These are phyloP conservation scores for Neurospora discreta DNA, from an alignment of 495 filamentous ascomycete genomes.

Conservation along the genomic window DNA sequence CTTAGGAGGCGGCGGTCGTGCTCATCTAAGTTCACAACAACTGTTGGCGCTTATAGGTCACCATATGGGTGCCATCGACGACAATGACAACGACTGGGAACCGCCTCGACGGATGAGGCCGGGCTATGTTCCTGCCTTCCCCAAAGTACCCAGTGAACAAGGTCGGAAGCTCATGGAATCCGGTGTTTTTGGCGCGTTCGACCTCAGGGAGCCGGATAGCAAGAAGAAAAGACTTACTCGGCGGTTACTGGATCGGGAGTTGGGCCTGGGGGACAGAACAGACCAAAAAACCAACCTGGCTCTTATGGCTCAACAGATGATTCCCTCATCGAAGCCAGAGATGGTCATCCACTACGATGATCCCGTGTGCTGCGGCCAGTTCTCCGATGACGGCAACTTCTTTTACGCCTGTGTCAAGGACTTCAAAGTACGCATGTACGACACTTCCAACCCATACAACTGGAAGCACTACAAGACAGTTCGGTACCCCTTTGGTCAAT, in stretches of 20 bases:
- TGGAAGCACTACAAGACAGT: slow-evolving; percentile 97
- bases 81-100: slow-evolving; percentile 19
- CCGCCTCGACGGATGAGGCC: slow-evolving; percentile 13
- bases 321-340: slow-evolving; percentile 67
- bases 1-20: slow-evolving; percentile 10
- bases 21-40: background rate
- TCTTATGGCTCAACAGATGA: slow-evolving; percentile 50
- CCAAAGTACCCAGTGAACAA: slow-evolving; percentile 66
- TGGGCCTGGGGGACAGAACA: slow-evolving; percentile 49
- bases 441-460: slow-evolving; percentile 88
- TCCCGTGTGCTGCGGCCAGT: slow-evolving; percentile 89
- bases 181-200: slow-evolving; percentile 61
- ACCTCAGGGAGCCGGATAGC: slow-evolving; percentile 37
- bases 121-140: slow-evolving; percentile 41
- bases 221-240: slow-evolving; percentile 52
- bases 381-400: slow-evolving; percentile 93
- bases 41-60: background rate
- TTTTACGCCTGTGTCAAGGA: slow-evolving; percentile 94
- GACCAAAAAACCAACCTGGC: slow-evolving; percentile 45
- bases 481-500: slow-evolving; percentile 71
- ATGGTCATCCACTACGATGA: slow-evolving; percentile 79
- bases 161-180: slow-evolving; percentile 68
- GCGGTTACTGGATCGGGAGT: slow-evolving; percentile 66
- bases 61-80: slow-evolving; percentile 11
- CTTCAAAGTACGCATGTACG: slow-evolving; percentile 91